Base-by-base conservation (phyloP, 2,329 filamentous ascomycete species). In the Stagonosporopsis rhizophila region DNA sequence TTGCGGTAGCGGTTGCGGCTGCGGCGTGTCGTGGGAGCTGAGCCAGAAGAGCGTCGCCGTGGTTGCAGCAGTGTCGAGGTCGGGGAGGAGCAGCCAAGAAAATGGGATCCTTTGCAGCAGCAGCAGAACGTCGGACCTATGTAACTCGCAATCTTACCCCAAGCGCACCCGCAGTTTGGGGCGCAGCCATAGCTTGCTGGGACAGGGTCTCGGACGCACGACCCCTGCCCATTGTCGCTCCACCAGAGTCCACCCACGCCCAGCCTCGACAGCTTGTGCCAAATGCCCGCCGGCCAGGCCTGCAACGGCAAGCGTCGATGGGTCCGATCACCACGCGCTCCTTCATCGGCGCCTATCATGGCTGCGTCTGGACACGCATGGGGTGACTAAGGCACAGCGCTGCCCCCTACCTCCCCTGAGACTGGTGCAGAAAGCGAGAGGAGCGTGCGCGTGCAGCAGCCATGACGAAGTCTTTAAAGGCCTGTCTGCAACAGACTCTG, bases 81-180 rank as follows among this genome's bases (percentile, higher is more conserved):
- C 17, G 52, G 11, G 11, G 15, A 15, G 11, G 15, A 30, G 38
- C 2, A 22, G 41, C 32, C 41, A 51, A 49, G 41, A n/a, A 37
- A 9, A 20, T 17, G 28, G 12, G 40, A 41, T 34, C 23, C 37
- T 19, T 9, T 19, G 20, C 23, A n/a, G 4, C 28, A 30, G 46
- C 23, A 46, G 40, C 44, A 28, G 46, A 41, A 27, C 34, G 17
- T 27, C 30, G 40, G 34, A 37, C 42, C 40, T 51, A 45, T 51
- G 53, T 51, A 42, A 37, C 37, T 46, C 30, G 35, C 42, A 56
- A 56, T 56, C 52, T 55, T 41, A 56, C 52, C 52, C 52, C 52
- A 49, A 55, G 15, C 4, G 52, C 52, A 45, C 40, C 39, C 44
- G n/a, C 45, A 35, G 12, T 25, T 22, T 20, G 41, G 42, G 42